phyloP scores from a whole-genome alignment of 257 asterid species.

The Gynochthodes officinalis region DNA sequence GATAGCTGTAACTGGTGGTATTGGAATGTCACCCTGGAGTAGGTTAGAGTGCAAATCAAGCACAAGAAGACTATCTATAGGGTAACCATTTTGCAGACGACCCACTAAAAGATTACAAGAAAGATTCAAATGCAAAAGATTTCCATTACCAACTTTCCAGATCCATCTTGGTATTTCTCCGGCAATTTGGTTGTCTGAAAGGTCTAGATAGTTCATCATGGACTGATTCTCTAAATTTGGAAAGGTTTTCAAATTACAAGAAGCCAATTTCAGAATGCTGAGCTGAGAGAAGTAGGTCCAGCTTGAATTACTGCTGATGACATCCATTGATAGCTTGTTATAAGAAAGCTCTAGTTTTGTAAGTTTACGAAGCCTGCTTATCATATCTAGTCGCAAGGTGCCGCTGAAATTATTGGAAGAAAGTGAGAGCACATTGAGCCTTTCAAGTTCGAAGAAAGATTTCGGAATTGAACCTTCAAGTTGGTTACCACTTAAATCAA shows the following conservation, averaged over 20 bases:
- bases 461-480: conserved; percentile 20
- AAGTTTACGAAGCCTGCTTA: conserved; percentile 14
- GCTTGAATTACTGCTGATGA: neutral
- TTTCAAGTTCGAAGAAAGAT: conserved; percentile 19
- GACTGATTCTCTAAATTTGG: conserved; percentile 26
- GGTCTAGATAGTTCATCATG: conserved; percentile 25
- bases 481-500: conserved; percentile 25
- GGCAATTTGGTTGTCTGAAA: conserved; percentile 29
- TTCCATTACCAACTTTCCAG: conserved; percentile 34
- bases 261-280: conserved; percentile 16
- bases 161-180: conserved; percentile 42
- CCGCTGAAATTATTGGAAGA: conserved; percentile 29
- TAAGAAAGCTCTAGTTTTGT: conserved; percentile 29
- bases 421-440: conserved; percentile 18
- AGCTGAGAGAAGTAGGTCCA: conserved; percentile 11
- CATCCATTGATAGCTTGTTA: conserved; percentile 26
- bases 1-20: conserved; percentile 8
- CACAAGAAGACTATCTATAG: neutral
- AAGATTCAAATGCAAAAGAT: conserved; percentile 36
- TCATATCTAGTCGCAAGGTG: conserved; percentile 17
- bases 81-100: conserved; percentile 24
- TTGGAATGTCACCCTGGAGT: conserved; percentile 29
- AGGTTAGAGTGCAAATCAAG: conserved; percentile 35
- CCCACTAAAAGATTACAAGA: conserved; percentile 28
- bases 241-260: conserved; percentile 29